Conservation (phyloP, 2,329 filamentous ascomycete species). For the Paraphoma sp. region DNA sequence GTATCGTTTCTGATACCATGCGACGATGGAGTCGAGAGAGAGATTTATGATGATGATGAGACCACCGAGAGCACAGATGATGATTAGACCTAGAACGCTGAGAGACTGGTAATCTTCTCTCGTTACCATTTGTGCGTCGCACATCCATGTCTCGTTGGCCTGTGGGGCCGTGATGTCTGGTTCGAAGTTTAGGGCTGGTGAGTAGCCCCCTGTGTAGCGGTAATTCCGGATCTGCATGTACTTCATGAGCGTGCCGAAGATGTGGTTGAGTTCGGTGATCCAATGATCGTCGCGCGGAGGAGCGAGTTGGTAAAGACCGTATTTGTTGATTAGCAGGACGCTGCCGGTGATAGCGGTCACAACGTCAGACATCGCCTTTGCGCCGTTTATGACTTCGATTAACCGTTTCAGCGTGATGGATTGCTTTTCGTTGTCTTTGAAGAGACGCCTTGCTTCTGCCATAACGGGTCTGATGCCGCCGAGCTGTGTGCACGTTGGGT, state of each 20-base stretch:
- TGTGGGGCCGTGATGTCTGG: background rate
- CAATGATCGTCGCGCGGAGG: background rate
- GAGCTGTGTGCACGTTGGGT: background rate
- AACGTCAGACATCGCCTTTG: background rate
- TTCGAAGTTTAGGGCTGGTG: background rate
- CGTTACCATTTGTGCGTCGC: background rate
- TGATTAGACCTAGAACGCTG: background rate
- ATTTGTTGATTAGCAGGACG: background rate
- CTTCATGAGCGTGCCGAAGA: constrained; percentile 1
- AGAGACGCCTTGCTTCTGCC: background rate
- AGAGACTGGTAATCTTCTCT: constrained; percentile 1
- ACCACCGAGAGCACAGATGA: background rate
- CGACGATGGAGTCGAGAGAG: background rate
- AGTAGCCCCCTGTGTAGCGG: background rate
- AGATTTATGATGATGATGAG: background rate
- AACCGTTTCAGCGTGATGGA: background rate
- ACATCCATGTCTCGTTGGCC: constrained; percentile 3
- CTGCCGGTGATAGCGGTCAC: background rate
- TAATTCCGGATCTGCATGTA: background rate
- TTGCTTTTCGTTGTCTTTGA: background rate
- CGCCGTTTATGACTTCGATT: background rate
- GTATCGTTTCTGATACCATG: background rate
- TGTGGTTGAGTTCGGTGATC: background rate
- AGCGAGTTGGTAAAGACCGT: background rate
- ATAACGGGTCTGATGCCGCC: background rate